These are phyloP conservation scores for Harringtonia lauricola DNA, from an alignment of 2,329 filamentous ascomycete species.

Conservation along the genomic window DNA sequence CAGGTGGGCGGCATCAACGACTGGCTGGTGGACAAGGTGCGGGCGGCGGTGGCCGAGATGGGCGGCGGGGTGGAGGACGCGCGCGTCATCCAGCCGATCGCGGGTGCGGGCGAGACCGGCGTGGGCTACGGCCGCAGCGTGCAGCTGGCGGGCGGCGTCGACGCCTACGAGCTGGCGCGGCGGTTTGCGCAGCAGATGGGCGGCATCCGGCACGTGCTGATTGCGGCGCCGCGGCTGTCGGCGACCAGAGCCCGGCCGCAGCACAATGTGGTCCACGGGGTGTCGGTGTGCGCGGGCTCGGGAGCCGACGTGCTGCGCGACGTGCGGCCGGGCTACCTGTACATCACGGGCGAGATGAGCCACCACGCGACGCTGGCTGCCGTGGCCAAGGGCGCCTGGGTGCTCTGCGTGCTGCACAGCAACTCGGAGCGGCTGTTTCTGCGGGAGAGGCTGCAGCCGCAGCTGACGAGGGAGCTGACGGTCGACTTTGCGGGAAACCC, in stretches of 20 bases:
- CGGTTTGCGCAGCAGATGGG: constrained; percentile 57
- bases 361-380: constrained; percentile 87
- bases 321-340: constrained; percentile 56
- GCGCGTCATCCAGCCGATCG: constrained; percentile 15
- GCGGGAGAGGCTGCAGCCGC: constrained; percentile 54
- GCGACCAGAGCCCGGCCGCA: no score
- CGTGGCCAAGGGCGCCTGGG: constrained; percentile 70
- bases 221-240: constrained; percentile 22
- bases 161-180: constrained; percentile 32
- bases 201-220: constrained; percentile 38
- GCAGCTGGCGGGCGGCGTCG: constrained; percentile 25
- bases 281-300: constrained; percentile 84
- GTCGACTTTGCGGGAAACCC: no score
- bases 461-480: constrained; percentile 51
- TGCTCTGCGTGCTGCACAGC: constrained; percentile 82
- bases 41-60: not conserved
- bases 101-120: constrained; percentile 17
- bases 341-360: constrained; percentile 86
- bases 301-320: constrained; percentile 66
- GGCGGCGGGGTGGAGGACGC: constrained; percentile 16
- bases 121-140: constrained; percentile 43
- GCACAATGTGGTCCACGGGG: constrained; percentile 49
- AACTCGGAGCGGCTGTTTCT: constrained; percentile 87
- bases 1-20: constrained; percentile 78
- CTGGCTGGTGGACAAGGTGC: constrained; percentile 84